Base-by-base conservation (phyloP, 768 basidiomycete species). In the Porpolomopsis calyptriformis region DNA sequence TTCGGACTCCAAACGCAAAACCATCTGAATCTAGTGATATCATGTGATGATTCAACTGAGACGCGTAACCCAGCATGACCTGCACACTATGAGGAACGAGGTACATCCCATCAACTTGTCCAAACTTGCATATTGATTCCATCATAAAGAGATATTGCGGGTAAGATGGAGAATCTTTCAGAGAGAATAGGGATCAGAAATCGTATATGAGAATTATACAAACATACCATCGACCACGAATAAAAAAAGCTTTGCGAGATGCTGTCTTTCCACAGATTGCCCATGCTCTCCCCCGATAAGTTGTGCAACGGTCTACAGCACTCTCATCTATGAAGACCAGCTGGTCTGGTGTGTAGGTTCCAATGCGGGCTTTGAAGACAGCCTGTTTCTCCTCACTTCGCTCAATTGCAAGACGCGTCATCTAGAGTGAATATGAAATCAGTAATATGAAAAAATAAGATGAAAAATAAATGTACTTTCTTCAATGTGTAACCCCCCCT, bases 401-500 rank as follows among this genome's bases (percentile, higher is more conserved):
- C 24, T 41, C 26, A 19, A 41, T 41, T 19, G 40, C 22, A 27
- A 25, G 14, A 41, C 26, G 23, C 11, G 26, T 12, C 3, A 41
- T 19, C 40, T 41, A 27, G 14, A 27, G 23, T 41, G 7, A 14
- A n/a, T 31, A 27, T 25, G 40, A 25, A 25, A n/a, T 8, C 22
- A 39, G 16, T 10, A 25, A 12, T 2, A 41, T 27, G 23, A 12
- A 23, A n/a, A n/a, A 41, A 23, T 41, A 24, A 12, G 12, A 27
- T 19, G 16, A 18, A 16, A 39, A 14, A 20, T n/a, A 16, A 44
- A 9, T 26, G 40, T 37, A 50, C 46, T 45, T 48, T 50, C 36
- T 59, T 59, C 33, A 49, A 29, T 3, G 43, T 42, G 33, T 49
- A 52, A 7, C 55, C 58, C 31, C 27, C 35, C 3, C 46, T 37